These are phyloP conservation scores for Paramecium octaurelia DNA, from an alignment of 73 alveolate species.

Conservation along the genomic window DNA sequence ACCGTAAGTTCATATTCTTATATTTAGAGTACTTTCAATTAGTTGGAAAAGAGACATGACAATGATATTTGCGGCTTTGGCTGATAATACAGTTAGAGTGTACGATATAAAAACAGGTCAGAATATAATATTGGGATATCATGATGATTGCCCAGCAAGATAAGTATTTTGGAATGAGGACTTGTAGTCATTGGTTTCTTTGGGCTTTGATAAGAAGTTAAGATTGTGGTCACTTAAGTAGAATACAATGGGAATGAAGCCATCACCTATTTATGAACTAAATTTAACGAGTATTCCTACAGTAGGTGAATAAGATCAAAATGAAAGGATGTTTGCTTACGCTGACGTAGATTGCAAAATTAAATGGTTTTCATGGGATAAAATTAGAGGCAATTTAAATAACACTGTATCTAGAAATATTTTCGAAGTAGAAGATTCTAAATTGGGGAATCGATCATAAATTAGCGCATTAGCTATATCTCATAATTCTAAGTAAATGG, in stretches of 20 bases:
- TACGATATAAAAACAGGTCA: slow-evolving; percentile 37
- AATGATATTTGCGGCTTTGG: slow-evolving; percentile 42
- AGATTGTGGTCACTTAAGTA: slow-evolving; percentile 1
- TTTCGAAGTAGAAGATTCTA: neutral
- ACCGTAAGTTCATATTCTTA: neutral
- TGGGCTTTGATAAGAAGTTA: neutral
- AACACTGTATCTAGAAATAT: neutral
- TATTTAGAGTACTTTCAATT: neutral
- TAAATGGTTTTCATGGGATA: neutral
- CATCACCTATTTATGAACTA: slow-evolving; percentile 11
- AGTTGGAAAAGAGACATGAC: slow-evolving; percentile 6
- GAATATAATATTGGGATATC: neutral
- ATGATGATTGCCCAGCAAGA: slow-evolving; percentile 24
- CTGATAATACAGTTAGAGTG: slow-evolving; percentile 29
- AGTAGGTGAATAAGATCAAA: neutral
- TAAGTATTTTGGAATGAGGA: neutral
- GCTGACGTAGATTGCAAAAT: neutral
- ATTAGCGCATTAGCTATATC: neutral
- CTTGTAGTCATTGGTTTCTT: neutral
- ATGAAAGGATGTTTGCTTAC: slow-evolving; percentile 7
- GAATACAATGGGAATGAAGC: neutral
- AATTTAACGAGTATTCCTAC: neutral
- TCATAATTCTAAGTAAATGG: neutral
- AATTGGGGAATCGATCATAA: neutral
- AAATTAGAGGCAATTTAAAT: neutral